phyloP scores from a whole-genome alignment of 1,139 yeast genomes.

The Saccharomycopsis phalli region DNA sequence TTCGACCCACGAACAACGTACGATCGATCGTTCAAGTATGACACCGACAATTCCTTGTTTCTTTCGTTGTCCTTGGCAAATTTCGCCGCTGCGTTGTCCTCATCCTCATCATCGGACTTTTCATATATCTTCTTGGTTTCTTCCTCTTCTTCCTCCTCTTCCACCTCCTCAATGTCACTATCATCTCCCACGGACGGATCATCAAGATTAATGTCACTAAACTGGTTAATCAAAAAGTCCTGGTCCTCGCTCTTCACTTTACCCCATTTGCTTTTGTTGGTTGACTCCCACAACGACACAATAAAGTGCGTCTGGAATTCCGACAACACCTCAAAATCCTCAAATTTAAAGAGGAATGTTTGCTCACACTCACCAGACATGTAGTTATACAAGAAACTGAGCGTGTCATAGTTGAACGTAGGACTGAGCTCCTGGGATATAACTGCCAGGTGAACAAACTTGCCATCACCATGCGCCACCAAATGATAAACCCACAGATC shows the following conservation, averaged over 20 bases:
- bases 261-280: conserved; percentile 45
- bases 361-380: conserved; percentile 31
- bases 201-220: conserved; percentile 30
- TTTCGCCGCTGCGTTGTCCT: conserved; percentile 28
- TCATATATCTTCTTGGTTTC: conserved; percentile 16
- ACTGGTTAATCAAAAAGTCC: conserved; percentile 42
- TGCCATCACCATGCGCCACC: conserved; percentile 30
- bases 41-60: conserved; percentile 62
- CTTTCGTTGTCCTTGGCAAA: conserved; percentile 31
- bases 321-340: conserved; percentile 32
- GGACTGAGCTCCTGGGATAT: conserved; percentile 35
- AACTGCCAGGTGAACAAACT: background rate
- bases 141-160: conserved; percentile 21
- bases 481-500: conserved; percentile 48
- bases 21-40: conserved; percentile 60
- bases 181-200: conserved; percentile 29
- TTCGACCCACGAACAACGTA: conserved; percentile 73
- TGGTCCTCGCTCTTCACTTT: conserved; percentile 35
- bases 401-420: conserved; percentile 47
- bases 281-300: conserved; percentile 52
- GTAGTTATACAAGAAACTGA: conserved; percentile 61
- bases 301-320: conserved; percentile 46
- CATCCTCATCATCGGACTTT: conserved; percentile 26
- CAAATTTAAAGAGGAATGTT: conserved; percentile 61
- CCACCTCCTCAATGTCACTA: conserved; percentile 28